A percentile compares a stretch with the other conserved stretches of the same genome.
These are phyloP conservation scores for Fusarium azukiicola DNA, from an alignment of 2,329 filamentous ascomycete genomes.

Conservation along the genomic window DNA sequence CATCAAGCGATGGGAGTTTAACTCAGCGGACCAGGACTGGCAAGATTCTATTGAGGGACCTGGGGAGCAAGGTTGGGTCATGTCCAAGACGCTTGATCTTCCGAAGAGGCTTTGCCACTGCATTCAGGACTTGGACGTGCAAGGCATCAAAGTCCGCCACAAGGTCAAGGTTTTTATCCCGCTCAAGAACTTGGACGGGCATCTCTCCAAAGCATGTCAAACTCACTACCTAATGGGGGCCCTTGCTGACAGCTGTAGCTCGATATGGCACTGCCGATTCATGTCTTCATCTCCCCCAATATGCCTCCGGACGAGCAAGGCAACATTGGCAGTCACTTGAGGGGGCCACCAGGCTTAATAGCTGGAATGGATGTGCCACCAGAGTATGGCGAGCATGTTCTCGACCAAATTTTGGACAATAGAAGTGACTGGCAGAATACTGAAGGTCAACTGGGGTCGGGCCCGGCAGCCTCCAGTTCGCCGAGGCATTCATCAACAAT, in stretches of 20 bases:
- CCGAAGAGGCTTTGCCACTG: constrained; percentile 91
- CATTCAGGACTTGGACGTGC: constrained; percentile 92
- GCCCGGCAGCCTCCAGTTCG: constrained; percentile 84
- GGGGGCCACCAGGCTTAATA: constrained; percentile 68
- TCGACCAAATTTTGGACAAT: constrained; percentile 95
- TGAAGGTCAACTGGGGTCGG: constrained; percentile 81
- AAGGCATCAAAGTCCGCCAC: constrained; percentile 94
- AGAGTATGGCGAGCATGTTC: constrained; percentile 91
- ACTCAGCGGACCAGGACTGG: constrained; percentile 79
- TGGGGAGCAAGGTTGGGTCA: constrained; percentile 82
- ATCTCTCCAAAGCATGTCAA: constrained; percentile 87
- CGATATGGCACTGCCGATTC: constrained; percentile 92
- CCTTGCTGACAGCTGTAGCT: constrained; percentile 70
- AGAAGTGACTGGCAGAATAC: constrained; percentile 91
- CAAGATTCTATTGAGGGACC: constrained; percentile 84
- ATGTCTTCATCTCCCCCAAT: constrained; percentile 96
- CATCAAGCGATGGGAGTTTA: constrained; percentile 79
- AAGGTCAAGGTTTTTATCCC: constrained; percentile 95
- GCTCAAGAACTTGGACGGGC: constrained; percentile 95
- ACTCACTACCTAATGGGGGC: too few species aligned
- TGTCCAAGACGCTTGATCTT: constrained; percentile 82
- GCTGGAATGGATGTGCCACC: constrained; percentile 87
- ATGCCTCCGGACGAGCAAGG: constrained; percentile 93
- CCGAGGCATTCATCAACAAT: constrained; percentile 66
- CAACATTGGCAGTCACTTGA: constrained; percentile 81